Evolutionary conservation across 1,284 basidiomycete species (phyloP).

Genomic region (Papiliotrema fonsecae): DNA sequence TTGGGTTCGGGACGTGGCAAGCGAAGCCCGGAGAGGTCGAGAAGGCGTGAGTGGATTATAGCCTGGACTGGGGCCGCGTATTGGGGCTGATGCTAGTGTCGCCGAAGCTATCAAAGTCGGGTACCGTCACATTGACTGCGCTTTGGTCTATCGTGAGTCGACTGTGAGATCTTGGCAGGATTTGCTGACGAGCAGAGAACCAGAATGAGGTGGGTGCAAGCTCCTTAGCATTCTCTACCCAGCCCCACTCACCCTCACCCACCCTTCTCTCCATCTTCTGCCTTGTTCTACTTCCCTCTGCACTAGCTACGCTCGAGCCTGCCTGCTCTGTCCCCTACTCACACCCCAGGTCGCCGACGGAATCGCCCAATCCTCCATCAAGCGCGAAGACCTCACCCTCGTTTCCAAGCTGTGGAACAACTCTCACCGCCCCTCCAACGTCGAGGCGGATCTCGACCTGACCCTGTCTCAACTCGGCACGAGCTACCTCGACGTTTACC

Average conservation of each 20-base stretch:
- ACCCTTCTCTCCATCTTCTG: no score
- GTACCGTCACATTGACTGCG: constrained; percentile 75
- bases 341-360: constrained; percentile 62
- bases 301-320: no score
- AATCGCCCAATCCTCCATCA: constrained; percentile 68
- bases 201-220: constrained; percentile 74
- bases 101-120: constrained; percentile 66
- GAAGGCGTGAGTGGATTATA: constrained; percentile 54
- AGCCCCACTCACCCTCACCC: no score
- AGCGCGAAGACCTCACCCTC: constrained; percentile 74
- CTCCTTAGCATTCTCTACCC: no score
- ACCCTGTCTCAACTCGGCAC: constrained; percentile 65
- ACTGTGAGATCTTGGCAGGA: no score
- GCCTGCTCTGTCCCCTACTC: no score
- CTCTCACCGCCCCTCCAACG: constrained; percentile 48
- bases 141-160: constrained; percentile 58
- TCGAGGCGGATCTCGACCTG: constrained; percentile 66
- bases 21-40: constrained; percentile 73
- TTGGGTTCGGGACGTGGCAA: constrained; percentile 78
- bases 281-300: no score
- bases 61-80: not conserved
- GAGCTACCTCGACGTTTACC: constrained; percentile 74
- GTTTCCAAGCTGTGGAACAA: constrained; percentile 49
- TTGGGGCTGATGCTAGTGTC: constrained; percentile 52
- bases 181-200: no score